These are phyloP conservation scores for Phyllostachys edulis DNA, from an alignment of 176 grass and related monocot genomes.

Conservation along the genomic window DNA sequence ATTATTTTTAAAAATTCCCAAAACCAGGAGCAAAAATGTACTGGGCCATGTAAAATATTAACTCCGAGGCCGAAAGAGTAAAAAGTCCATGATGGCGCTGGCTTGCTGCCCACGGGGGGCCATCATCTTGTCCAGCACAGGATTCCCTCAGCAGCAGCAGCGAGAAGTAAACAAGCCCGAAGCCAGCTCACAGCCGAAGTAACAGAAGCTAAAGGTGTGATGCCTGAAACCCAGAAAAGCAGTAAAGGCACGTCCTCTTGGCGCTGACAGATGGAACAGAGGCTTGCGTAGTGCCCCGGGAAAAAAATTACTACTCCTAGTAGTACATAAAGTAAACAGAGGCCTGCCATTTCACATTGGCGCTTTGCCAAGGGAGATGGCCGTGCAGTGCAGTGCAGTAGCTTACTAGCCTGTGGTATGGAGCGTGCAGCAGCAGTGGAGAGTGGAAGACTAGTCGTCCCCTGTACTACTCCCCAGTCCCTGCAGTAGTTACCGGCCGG, in stretches of 20 bases:
- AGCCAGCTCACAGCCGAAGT: not conserved
- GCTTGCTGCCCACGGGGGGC: constrained; percentile 11
- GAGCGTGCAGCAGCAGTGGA: constrained; percentile 9
- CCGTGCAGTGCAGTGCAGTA: not conserved
- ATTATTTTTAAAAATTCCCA: no score
- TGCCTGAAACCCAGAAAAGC: constrained; percentile 14
- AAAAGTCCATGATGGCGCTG: not conserved
- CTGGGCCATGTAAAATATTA: not conserved
- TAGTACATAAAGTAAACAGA: not conserved
- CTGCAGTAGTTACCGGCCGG: not conserved
- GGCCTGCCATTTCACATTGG: not conserved
- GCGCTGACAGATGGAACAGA: constrained; percentile 5
- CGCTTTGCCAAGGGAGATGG: not conserved
- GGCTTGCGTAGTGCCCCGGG: not conserved
- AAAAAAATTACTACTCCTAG: not conserved
- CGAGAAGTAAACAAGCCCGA: not conserved
- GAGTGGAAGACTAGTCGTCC: not conserved
- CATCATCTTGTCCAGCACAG: constrained; percentile 29
- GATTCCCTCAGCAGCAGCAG: constrained; percentile 24
- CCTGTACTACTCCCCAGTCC: not conserved
- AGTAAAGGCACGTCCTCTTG: constrained; percentile 24
- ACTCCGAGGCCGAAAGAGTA: not conserved
- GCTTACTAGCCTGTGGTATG: not conserved
- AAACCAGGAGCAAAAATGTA: not conserved
- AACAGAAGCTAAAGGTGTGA: constrained; percentile 8